Percentiles rank a stretch among this genome's conserved stretches.
Conservation (phyloP, 257 asterid genomes). For the Forsythia suspensa region DNA sequence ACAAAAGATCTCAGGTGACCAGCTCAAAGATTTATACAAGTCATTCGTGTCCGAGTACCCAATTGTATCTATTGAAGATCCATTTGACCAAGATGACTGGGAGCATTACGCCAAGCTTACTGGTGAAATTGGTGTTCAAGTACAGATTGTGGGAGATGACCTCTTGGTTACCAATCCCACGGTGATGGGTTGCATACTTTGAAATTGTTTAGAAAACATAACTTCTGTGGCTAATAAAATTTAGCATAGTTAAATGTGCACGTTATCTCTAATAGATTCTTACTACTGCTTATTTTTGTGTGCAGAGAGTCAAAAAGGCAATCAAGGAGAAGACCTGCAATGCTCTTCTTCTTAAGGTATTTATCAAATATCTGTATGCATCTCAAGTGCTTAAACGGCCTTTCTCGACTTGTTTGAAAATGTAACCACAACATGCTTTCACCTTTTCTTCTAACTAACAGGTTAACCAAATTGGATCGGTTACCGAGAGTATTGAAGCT, state of each 20-base stretch:
- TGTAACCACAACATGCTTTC: neutral
- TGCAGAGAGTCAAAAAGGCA: conserved; percentile 95
- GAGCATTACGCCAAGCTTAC: conserved; percentile 78
- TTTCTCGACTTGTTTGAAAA: neutral
- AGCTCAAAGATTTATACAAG: conserved; percentile 92
- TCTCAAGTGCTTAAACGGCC: neutral
- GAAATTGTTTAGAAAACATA: neutral
- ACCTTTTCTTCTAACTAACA: conserved; percentile 17
- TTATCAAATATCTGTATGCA: neutral
- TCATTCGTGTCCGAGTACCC: conserved; percentile 82
- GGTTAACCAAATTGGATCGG: conserved; percentile 99
- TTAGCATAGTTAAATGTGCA: neutral
- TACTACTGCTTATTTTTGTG: conserved; percentile 1
- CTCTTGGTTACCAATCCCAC: conserved; percentile 96
- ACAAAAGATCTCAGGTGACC: conserved; percentile 81
- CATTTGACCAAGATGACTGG: conserved; percentile 99
- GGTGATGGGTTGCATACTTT: conserved; percentile 34
- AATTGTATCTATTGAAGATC: conserved; percentile 93
- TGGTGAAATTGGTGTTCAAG: conserved; percentile 70
- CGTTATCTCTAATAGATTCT: neutral
- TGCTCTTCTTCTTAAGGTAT: conserved; percentile 97
- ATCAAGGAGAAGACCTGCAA: conserved; percentile 89
- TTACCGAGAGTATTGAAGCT: conserved; percentile 97
- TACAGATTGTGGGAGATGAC: conserved; percentile 97
- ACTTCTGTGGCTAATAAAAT: neutral